phyloP scores from a whole-genome alignment of 371 early-diverging fungal genomes.

The Saksenaea oblongispora region DNA sequence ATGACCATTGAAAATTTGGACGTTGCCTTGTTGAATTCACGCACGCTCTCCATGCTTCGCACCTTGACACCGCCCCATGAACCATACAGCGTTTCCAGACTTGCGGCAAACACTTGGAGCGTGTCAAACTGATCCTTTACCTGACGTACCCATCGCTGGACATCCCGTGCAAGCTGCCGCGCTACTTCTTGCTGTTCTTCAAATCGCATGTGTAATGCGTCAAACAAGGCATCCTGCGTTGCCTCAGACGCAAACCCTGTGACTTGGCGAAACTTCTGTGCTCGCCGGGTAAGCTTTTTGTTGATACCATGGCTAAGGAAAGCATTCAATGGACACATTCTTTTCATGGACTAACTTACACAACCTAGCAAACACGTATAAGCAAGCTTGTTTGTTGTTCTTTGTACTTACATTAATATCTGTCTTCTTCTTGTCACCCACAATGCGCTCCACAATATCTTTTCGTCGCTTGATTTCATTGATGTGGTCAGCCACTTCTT shows the following conservation, averaged over 20 bases:
- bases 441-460: constrained; percentile 81
- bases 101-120: constrained; percentile 55
- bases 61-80: constrained; percentile 46
- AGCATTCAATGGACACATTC: neutral
- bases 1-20: constrained; percentile 24
- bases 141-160: constrained; percentile 59
- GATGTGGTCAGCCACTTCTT: constrained; percentile 76
- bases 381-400: neutral
- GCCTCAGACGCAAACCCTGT: constrained; percentile 39
- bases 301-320: constrained; percentile 66
- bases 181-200: constrained; percentile 57
- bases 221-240: constrained; percentile 61
- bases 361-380: constrained; percentile 25
- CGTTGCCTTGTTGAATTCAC: constrained; percentile 33
- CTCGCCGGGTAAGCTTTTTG: constrained; percentile 67
- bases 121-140: constrained; percentile 60
- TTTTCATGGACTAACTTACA: constrained; percentile 28
- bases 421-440: constrained; percentile 65
- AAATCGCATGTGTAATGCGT: constrained; percentile 61
- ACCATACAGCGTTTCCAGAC: constrained; percentile 63
- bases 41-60: constrained; percentile 31
- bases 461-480: constrained; percentile 84
- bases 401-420: constrained; percentile 58
- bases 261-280: constrained; percentile 32
- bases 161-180: constrained; percentile 53